These are phyloP conservation scores for Pinus albicaulis DNA, from an alignment of 75 land plant genomes.

Conservation along the genomic window DNA sequence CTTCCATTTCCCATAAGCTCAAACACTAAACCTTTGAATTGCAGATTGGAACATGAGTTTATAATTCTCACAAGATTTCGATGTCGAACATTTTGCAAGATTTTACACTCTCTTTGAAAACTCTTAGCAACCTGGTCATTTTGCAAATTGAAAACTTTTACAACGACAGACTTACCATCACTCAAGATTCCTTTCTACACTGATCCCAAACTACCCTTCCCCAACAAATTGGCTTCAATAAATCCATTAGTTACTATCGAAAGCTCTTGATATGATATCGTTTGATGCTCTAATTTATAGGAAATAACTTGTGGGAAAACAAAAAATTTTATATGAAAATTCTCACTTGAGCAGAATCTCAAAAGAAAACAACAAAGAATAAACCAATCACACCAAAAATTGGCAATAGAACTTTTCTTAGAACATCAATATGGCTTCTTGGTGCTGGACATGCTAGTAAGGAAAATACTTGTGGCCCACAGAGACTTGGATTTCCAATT, in stretches of 20 bases:
- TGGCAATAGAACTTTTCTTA: neutral
- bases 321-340: neutral
- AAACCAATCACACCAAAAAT: neutral
- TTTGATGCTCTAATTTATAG: neutral
- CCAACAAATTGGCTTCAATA: constrained; percentile 12
- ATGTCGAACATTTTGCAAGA: constrained; percentile 19
- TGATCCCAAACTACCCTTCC: constrained; percentile 22
- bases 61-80: constrained; percentile 26
- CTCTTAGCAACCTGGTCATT: constrained; percentile 1
- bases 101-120: constrained; percentile 17
- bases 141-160: constrained; percentile 23
- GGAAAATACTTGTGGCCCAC: constrained; percentile 19
- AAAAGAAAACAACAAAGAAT: neutral
- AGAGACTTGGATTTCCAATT: constrained; percentile 21
- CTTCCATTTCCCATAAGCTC: constrained; percentile 38
- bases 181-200: constrained; percentile 23
- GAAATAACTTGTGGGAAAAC: neutral
- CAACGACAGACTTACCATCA: constrained; percentile 16
- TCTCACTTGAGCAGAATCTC: neutral
- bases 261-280: constrained; percentile 14
- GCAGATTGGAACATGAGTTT: constrained; percentile 23
- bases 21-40: constrained; percentile 33
- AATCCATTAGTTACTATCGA: constrained; percentile 18
- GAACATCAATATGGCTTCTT: no score
- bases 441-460: neutral